Evolutionary conservation across 345 rosid species (phyloP).

Genomic region (Gossypium herbaceum): DNA sequence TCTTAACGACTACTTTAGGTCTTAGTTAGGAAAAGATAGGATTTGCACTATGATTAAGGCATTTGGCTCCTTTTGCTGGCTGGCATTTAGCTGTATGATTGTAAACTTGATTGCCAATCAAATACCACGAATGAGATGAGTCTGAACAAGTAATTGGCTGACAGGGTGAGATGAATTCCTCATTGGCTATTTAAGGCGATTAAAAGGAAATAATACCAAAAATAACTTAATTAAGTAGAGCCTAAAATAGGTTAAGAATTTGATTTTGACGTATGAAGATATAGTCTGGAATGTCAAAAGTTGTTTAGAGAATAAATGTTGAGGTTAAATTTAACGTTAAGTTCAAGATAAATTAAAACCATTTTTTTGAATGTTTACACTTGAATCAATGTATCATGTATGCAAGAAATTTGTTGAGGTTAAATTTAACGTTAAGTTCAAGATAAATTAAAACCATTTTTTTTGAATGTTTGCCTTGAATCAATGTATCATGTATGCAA

Average conservation of each 20-base stretch:
- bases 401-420: not conserved
- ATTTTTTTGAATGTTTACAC: not conserved
- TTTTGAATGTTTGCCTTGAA: not conserved
- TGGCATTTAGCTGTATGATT: not conserved
- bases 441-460: not conserved
- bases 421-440: not conserved
- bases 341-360: not conserved
- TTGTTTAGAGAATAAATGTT: not conserved
- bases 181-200: not conserved
- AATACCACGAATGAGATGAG: constrained; percentile 2
- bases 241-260: not conserved
- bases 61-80: not conserved
- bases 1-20: not conserved
- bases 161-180: not conserved
- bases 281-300: constrained; percentile 2
- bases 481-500: not conserved
- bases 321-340: not conserved
- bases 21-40: not conserved
- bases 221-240: too few species aligned
- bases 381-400: not conserved
- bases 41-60: not conserved
- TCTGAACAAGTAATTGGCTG: not conserved
- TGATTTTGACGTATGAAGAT: not conserved
- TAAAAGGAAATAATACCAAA: not conserved
- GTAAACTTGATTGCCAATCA: not conserved